Evolutionary conservation across 345 rosid genomes (phyloP), one percentile per base, ranked within the genome.

Genomic region (Populus euphratica): DNA sequence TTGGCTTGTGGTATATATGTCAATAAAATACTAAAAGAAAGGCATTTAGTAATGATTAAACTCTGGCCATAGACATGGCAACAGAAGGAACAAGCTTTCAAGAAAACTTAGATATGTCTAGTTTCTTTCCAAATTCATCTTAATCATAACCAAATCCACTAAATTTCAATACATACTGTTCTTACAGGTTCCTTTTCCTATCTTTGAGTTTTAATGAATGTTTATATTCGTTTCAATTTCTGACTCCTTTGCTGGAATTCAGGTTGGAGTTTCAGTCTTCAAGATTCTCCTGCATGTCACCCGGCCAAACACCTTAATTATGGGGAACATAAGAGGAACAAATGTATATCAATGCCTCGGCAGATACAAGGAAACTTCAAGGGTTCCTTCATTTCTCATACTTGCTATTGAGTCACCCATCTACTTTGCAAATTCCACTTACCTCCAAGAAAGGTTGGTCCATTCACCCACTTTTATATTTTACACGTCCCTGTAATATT

Each of bases 201-300:
- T 39, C 47, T 47, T 35, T 52, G 25, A 25, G 12, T 35, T 41
- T 4, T 12, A 23, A 18, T 36, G 18, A 54, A 41, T 13, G 68
- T 25, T n/a, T 11, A 62, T 14, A 36, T 20, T 18, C 0, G 38
- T 21, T 76, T 31, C 11, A 59, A 6, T 39, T 73, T 6, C 79
- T 52, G 27, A 68, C 29, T 59, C 54, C 66, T 78, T 29, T 10
- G 50, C 52, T 17, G 49, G 70, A 72, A 75, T 73, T 78, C 91
- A 96, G 99, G 95, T 96, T 73, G 98, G 91, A 80, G 87, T 96
- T 77, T 96, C 99, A 0, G 86, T 96, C 9, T 80, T 94, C 82
- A 96, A 94, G 89, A 88, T 96, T 73, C 85, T 94, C 81, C 74
- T 96, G 85, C 91, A 96, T 9, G 94, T 94, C 73, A 92, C 98